phyloP scores from a whole-genome alignment of 2,329 filamentous ascomycete genomes.

The Diaporthe sp. region DNA sequence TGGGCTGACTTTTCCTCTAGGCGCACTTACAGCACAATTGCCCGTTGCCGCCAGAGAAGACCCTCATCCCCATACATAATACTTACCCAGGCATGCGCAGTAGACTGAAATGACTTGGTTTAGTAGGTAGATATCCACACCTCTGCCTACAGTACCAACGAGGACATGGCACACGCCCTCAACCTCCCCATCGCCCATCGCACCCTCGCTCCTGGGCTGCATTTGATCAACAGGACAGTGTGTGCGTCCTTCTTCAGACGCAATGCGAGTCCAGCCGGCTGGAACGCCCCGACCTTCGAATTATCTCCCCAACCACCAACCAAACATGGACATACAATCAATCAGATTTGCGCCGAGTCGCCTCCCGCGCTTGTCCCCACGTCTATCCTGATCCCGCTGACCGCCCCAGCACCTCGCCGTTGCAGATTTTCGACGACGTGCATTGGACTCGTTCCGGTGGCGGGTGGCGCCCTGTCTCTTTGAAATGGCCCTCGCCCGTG shows the following conservation, averaged over 20 bases:
- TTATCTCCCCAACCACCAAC: background rate
- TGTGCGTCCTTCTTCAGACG: background rate
- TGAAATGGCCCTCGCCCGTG: background rate
- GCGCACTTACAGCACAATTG: constrained; percentile 8
- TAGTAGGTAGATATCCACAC: background rate
- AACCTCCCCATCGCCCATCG: background rate
- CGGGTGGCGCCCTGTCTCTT: background rate
- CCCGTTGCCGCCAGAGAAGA: background rate
- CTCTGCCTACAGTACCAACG: background rate
- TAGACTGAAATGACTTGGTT: background rate
- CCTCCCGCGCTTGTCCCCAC: background rate
- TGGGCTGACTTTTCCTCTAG: background rate
- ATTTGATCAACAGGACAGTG: background rate
- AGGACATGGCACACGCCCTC: background rate
- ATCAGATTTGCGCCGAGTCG: background rate
- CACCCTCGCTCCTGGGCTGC: background rate
- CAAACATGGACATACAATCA: background rate
- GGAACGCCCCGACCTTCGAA: background rate
- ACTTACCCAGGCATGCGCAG: background rate
- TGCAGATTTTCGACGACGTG: background rate
- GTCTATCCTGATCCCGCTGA: background rate
- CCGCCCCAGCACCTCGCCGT: background rate
- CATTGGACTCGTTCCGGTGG: background rate
- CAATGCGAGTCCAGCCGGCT: background rate
- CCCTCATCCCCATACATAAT: background rate